Conservation (phyloP, 2,329 filamentous ascomycete species). For the Colletotrichum caudatum region DNA sequence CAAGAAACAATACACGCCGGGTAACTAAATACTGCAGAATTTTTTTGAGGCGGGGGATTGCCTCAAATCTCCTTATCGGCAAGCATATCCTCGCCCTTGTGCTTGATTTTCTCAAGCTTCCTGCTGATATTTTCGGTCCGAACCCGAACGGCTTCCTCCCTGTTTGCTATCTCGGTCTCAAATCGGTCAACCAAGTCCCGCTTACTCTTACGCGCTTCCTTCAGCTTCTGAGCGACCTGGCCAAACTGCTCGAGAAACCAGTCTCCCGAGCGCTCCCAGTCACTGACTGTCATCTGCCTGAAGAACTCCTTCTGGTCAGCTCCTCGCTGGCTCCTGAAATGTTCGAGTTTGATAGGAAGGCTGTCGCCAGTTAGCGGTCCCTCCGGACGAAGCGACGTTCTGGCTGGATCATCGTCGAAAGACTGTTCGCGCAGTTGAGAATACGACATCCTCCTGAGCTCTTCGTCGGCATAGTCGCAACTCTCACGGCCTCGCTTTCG, state of each 20-base stretch:
- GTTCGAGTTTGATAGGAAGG: constrained; percentile 61
- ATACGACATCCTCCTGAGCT: constrained; percentile 67
- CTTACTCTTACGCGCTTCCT: constrained; percentile 62
- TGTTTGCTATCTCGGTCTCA: constrained; percentile 66
- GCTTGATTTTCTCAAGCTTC: constrained; percentile 66
- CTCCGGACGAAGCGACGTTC: constrained; percentile 53
- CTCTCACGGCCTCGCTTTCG: constrained; percentile 59
- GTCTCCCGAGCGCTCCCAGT: constrained; percentile 71
- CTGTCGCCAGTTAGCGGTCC: constrained; percentile 54
- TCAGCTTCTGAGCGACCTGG: constrained; percentile 61
- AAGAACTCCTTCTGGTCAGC: constrained; percentile 64
- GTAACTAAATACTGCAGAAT: neutral
- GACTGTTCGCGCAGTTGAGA: constrained; percentile 62
- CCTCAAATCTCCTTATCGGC: constrained; percentile 54
- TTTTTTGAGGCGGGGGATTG: neutral
- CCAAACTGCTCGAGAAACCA: constrained; percentile 70
- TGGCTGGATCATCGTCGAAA: constrained; percentile 70
- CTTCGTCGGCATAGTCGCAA: constrained; percentile 69
- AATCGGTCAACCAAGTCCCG: constrained; percentile 63
- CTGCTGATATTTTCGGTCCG: constrained; percentile 66
- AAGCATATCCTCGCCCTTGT: constrained; percentile 69
- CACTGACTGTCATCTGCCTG: constrained; percentile 63
- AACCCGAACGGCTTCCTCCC: constrained; percentile 66
- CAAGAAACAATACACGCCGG: neutral
- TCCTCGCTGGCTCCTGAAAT: constrained; percentile 61